Evolutionary conservation across 306 rosid species (phyloP).

Genomic region (Albizia julibrissin): DNA sequence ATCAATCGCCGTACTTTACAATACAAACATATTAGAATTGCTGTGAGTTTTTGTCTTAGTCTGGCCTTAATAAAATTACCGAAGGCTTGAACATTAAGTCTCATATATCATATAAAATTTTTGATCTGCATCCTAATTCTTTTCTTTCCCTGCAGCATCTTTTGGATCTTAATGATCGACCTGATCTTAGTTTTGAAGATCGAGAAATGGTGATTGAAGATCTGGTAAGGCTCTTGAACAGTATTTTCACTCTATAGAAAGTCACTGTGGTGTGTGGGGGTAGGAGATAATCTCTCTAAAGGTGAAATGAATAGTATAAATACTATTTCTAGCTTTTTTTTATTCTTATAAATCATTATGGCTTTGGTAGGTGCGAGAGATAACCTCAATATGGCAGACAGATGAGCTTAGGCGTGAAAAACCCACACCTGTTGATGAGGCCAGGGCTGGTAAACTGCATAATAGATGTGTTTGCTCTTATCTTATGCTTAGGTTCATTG

Average conservation of each 20-base stretch:
- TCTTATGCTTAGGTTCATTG: conserved; percentile 18
- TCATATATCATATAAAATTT: conserved; percentile 20
- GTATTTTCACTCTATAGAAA: conserved; percentile 36
- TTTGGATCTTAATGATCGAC: conserved; percentile 79
- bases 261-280: conserved; percentile 1
- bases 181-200: conserved; percentile 82
- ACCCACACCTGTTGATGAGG: conserved; percentile 98
- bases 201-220: conserved; percentile 89
- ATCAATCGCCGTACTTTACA: conserved; percentile 93
- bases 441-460: conserved; percentile 74
- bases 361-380: conserved; percentile 82
- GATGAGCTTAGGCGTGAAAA: conserved; percentile 91
- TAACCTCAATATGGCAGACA: conserved; percentile 97
- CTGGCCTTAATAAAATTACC: background rate
- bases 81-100: conserved; percentile 13
- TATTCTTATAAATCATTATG: conserved; percentile 26
- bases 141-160: conserved; percentile 62
- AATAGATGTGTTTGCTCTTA: conserved; percentile 28
- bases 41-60: conserved; percentile 54
- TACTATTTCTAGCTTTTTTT: conserved; percentile 21
- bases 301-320: conserved; percentile 7
- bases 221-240: conserved; percentile 63
- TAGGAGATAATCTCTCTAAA: conserved; percentile 26
- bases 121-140: conserved; percentile 30
- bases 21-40: conserved; percentile 79